Base-by-base conservation (phyloP, 2,329 filamentous ascomycete genomes). In the Phialophora expanda region DNA sequence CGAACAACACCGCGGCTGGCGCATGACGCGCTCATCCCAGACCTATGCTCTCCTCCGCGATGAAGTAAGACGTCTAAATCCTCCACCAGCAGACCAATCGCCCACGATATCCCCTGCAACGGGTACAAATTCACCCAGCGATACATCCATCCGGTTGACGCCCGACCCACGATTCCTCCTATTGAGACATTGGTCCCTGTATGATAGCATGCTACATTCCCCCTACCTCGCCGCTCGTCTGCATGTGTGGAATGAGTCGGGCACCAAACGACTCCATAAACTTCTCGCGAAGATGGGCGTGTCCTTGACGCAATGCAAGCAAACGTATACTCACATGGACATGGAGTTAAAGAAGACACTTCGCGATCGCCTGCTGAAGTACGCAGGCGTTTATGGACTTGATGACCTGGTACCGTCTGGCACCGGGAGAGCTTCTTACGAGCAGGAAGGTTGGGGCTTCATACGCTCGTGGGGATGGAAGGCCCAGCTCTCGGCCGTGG, bases 401-500 rank as follows among this genome's bases (percentile, higher is more conserved):
- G 93, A 98, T 70, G 95, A 94, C 59, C 88, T 99, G 74, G 93
- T 99, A 0, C 94, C 94, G 0, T 88, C 89, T 4, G 89, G 90
- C 70, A 88, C 87, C 4, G 86, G 86, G 71, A 87, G 90, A 70
- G 86, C 87, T 60, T 89, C 84, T 20, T 88, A 89, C 24, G 87
- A 88, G 55, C 94, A 94, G 75, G 93, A 97, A 76, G 93, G 93
- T 11, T 98, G 94, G 94, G 94, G 95, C 0, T 99, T 98, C 75
- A 94, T 98, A 20, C 87, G 93, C 65, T 96, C 92, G 75, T 99
- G 95, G 95, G 95, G 95, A 11, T 99, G 93, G 93, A 90, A 93
- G 76, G 94, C 93, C 0, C 97, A 94, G 57, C 83, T 98, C 28
- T 96, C 91, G 68, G 95, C 95, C 5, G 91, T 94, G 56, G 95